Evolutionary conservation across 495 filamentous ascomycete species (phyloP).

Genomic region (Xylona heveae): DNA sequence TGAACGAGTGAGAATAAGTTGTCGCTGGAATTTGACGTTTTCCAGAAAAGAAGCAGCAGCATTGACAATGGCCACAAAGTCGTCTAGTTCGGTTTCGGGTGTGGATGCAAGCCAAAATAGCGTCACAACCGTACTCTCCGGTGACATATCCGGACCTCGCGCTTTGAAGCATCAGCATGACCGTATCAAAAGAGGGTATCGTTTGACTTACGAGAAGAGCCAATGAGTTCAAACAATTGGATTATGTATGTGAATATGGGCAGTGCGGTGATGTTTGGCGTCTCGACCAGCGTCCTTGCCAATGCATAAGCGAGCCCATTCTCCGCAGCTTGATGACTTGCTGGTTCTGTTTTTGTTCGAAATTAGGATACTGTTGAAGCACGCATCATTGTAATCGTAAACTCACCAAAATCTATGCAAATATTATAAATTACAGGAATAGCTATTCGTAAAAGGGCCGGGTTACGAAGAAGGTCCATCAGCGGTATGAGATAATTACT

Average conservation of each 20-base stretch:
- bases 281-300: slow-evolving; percentile 1
- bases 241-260: slow-evolving; percentile 1
- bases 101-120: slow-evolving; percentile 1
- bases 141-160: slow-evolving; percentile 7
- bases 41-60: slow-evolving; percentile 10
- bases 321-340: slow-evolving; percentile 3
- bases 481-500: slow-evolving; percentile 32
- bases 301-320: slow-evolving; percentile 1
- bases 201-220: slow-evolving; percentile 6
- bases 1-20: slow-evolving; percentile 7
- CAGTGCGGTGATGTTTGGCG: neutral
- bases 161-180: slow-evolving; percentile 5
- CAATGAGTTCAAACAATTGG: slow-evolving; percentile 3
- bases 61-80: slow-evolving; percentile 3
- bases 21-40: slow-evolving; percentile 10
- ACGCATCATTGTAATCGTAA: neutral
- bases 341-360: slow-evolving; percentile 4
- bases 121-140: slow-evolving; percentile 9
- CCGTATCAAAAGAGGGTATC: slow-evolving; percentile 5
- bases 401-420: slow-evolving; percentile 50
- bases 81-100: slow-evolving; percentile 3
- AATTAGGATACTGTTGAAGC: slow-evolving; percentile 6
- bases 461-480: slow-evolving; percentile 26
- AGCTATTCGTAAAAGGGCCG: slow-evolving; percentile 30
- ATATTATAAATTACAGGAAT: slow-evolving; percentile 55